A percentile compares a stretch with the other conserved stretches of the same genome.
Evolutionary conservation across 2,329 filamentous ascomycete genomes (phyloP).

Genomic region (Colletotrichum sp.): DNA sequence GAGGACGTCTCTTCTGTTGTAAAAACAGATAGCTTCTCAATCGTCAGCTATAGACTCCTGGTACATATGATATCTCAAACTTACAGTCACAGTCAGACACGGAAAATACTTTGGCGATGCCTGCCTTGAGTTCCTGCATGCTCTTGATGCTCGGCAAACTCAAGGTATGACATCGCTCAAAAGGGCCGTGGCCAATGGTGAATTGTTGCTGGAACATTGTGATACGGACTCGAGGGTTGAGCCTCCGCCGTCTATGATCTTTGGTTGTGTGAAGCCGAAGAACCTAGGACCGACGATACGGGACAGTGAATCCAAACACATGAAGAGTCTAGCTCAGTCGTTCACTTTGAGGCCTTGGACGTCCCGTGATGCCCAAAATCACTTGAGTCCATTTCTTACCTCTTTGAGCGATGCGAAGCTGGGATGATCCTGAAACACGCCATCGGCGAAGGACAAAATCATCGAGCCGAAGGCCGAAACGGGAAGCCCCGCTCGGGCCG

Average conservation of each 20-base stretch:
- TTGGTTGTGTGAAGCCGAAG: neutral
- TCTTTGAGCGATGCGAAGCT: neutral
- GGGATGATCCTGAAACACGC: neutral
- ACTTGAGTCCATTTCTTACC: neutral
- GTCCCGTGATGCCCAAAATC: neutral
- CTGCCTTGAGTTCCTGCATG: constrained; percentile 2
- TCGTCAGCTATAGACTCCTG: neutral
- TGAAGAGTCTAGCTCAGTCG: too few relatives aligned
- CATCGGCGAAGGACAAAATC: neutral
- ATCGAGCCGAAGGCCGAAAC: neutral
- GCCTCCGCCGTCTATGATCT: neutral
- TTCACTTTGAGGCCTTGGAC: neutral
- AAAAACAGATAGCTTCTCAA: neutral
- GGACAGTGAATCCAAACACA: rapidly evolving
- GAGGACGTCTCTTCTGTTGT: neutral
- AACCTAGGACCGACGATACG: neutral
- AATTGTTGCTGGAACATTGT: constrained; percentile 10
- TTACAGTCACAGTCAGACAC: constrained; percentile 3
- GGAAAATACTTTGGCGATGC: neutral
- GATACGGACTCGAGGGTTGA: neutral
- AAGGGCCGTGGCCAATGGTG: neutral
- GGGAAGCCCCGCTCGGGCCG: neutral
- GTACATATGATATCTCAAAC: neutral
- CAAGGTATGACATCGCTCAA: neutral
- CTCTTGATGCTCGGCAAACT: neutral